A percentile compares a stretch with the other conserved stretches of the same genome.
These are phyloP conservation scores for Hordeum pubiflorum DNA, from an alignment of 202 grass and related monocot genomes.

Conservation along the genomic window DNA sequence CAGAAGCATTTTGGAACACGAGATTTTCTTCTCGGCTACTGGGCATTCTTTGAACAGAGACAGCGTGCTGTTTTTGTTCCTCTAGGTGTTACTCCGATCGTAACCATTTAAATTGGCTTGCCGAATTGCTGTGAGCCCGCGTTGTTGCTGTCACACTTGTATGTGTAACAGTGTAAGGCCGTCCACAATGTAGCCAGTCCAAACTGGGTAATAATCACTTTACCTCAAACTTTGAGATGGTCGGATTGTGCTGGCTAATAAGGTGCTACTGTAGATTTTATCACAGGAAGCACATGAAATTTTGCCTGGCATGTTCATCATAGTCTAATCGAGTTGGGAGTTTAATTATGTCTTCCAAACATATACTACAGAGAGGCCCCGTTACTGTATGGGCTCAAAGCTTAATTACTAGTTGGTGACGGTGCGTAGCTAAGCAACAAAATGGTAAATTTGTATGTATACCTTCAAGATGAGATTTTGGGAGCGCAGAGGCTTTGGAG, in stretches of 20 bases:
- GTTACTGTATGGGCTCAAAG: background rate
- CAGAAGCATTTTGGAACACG: background rate
- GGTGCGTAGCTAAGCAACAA: background rate
- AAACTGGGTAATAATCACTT: too few relatives aligned
- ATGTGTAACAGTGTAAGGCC: too few relatives aligned
- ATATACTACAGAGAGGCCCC: background rate
- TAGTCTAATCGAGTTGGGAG: too few relatives aligned
- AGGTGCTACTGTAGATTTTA: too few relatives aligned
- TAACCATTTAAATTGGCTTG: background rate
- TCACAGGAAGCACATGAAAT: too few relatives aligned
- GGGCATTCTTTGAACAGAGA: background rate
- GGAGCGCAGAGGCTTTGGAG: background rate
- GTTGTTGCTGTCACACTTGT: background rate
- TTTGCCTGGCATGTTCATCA: too few relatives aligned
- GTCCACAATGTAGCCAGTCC: too few relatives aligned
- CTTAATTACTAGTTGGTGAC: background rate
- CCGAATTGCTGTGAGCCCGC: background rate
- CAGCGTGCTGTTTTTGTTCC: background rate
- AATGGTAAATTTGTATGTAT: background rate
- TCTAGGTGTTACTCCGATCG: background rate
- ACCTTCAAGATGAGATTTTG: conserved; percentile 7
- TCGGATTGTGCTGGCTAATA: too few relatives aligned
- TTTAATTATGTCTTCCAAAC: too few relatives aligned
- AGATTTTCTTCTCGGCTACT: background rate
- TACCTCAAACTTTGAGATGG: too few relatives aligned